phyloP scores from a whole-genome alignment of 768 basidiomycete species.

The Amanita rimosa region DNA sequence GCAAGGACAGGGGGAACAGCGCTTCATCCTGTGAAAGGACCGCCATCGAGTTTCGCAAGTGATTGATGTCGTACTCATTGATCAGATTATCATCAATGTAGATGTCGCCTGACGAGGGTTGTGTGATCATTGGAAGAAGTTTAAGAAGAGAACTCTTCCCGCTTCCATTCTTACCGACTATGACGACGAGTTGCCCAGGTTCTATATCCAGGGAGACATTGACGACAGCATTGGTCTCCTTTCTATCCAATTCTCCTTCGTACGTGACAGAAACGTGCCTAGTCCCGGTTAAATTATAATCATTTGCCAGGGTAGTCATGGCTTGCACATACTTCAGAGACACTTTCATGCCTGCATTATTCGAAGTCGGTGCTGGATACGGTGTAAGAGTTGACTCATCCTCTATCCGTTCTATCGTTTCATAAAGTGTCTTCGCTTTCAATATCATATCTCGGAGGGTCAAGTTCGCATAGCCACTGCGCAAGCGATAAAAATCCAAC shows the following conservation, averaged over 20 bases:
- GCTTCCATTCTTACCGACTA: constrained; percentile 49
- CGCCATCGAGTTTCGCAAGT: constrained; percentile 32
- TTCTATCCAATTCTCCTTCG: constrained; percentile 10
- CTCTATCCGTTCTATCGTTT: constrained; percentile 6
- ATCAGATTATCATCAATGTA: constrained; percentile 31
- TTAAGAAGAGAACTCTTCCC: constrained; percentile 45
- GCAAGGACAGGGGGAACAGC: constrained; percentile 35
- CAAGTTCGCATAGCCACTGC: not conserved
- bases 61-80: constrained; percentile 21
- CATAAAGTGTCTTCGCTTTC: constrained; percentile 13
- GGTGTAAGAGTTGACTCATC: not conserved
- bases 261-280: constrained; percentile 10
- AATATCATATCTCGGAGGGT: constrained; percentile 8
- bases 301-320: not conserved
- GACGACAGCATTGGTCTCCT: constrained; percentile 16
- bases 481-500: constrained; percentile 8
- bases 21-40: constrained; percentile 38
- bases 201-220: constrained; percentile 26
- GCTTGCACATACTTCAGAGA: constrained; percentile 11
- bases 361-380: constrained; percentile 7
- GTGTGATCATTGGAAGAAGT: constrained; percentile 37
- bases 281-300: constrained; percentile 6
- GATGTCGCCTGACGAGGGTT: constrained; percentile 30
- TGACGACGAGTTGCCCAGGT: constrained; percentile 36
- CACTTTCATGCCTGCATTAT: constrained; percentile 15